A percentile compares a stretch with the other conserved stretches of the same genome.
phyloP scores from a whole-genome alignment of 2,329 filamentous ascomycete genomes.

The Fusarium domesticum region DNA sequence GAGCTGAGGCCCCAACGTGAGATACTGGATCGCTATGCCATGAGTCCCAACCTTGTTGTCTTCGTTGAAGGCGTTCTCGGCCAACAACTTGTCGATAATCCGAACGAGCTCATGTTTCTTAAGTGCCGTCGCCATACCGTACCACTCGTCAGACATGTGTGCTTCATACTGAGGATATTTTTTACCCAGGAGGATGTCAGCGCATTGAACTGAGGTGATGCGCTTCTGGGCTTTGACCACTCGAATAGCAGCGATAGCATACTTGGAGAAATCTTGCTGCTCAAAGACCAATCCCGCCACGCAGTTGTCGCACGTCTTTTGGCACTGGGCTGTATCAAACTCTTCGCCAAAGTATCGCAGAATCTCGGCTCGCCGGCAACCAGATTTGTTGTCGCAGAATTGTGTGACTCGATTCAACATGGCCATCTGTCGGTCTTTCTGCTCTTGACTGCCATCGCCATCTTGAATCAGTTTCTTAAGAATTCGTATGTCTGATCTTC shows the following conservation, averaged over 20 bases:
- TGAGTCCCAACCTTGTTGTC: conserved; percentile 51
- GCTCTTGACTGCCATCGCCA: conserved; percentile 70
- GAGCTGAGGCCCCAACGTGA: conserved; percentile 47
- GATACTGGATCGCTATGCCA: conserved; percentile 73
- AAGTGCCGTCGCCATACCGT: conserved; percentile 66
- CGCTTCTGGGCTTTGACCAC: conserved; percentile 61
- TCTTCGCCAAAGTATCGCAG: conserved; percentile 91
- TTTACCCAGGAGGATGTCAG: conserved; percentile 78
- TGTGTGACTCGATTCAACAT: conserved; percentile 85
- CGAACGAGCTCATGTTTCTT: conserved; percentile 76
- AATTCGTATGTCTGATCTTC: conserved; percentile 70
- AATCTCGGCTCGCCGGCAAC: conserved; percentile 85
- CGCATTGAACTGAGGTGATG: conserved; percentile 74
- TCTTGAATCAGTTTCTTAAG: conserved; percentile 79
- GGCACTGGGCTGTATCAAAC: conserved; percentile 70
- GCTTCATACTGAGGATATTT: conserved; percentile 57
- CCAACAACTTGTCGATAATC: conserved; percentile 73
- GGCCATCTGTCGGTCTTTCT: conserved; percentile 77
- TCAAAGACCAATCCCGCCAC: conserved; percentile 68
- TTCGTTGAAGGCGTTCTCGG: conserved; percentile 71
- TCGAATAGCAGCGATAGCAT: conserved; percentile 67
- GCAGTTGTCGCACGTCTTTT: conserved; percentile 85
- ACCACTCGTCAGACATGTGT: conserved; percentile 53
- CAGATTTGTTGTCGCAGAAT: conserved; percentile 84
- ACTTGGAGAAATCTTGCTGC: conserved; percentile 70